These are phyloP conservation scores for Plantago coronopus DNA, from an alignment of 305 asterid species.

Conservation along the genomic window DNA sequence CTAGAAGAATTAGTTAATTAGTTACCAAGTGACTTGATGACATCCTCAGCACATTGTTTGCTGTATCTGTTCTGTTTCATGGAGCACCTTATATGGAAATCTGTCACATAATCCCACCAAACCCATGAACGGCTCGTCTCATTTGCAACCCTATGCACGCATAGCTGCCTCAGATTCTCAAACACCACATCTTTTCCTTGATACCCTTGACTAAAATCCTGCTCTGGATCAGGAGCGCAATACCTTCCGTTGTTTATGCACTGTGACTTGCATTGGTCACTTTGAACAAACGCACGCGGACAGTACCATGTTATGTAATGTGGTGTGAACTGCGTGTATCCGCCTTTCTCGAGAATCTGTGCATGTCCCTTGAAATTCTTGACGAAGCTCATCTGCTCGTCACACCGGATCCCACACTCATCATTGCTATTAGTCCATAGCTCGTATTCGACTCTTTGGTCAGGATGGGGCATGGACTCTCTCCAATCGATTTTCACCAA, in stretches of 20 bases:
- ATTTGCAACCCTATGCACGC: conserved; percentile 71
- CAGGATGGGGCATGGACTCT: conserved; percentile 10
- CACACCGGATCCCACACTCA: conserved; percentile 7
- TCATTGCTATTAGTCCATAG: conserved; percentile 12
- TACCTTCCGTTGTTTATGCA: conserved; percentile 91
- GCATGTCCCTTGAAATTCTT: conserved; percentile 10
- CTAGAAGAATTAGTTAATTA: background rate
- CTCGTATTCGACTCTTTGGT: conserved; percentile 11
- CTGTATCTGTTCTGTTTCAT: conserved; percentile 13
- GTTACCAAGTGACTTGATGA: conserved; percentile 4
- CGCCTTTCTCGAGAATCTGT: conserved; percentile 13
- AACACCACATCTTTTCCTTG: conserved; percentile 78
- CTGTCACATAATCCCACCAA: conserved; percentile 13
- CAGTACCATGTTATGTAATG: conserved; percentile 15
- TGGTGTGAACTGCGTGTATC: conserved; percentile 10
- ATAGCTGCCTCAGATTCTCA: conserved; percentile 83
- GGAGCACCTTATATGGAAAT: conserved; percentile 14
- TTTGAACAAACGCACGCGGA: conserved; percentile 8
- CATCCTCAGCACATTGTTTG: conserved; percentile 7
- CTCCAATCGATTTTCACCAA: conserved; percentile 10
- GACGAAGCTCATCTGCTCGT: conserved; percentile 8
- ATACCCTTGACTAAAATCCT: conserved; percentile 69
- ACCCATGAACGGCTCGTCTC: conserved; percentile 9
- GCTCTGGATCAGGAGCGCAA: conserved; percentile 90
- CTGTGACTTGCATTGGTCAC: conserved; percentile 30